Conservation (phyloP, 108 stramenopile genomes). For the Pseudonitzschia multiseries region DNA sequence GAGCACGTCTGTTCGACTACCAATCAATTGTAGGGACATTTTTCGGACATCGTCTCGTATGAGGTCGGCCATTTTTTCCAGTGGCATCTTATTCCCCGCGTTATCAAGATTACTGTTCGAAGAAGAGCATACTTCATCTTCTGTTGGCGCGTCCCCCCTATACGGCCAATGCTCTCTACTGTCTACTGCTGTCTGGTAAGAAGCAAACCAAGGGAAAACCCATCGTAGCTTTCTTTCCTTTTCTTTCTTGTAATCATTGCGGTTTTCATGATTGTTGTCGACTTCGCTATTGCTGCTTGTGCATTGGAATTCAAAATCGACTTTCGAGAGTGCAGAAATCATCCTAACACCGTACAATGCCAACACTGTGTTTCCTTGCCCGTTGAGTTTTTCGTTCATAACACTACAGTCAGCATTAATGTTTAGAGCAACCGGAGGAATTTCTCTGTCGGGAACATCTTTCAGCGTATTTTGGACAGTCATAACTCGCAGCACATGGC, state of each 20-base stretch:
- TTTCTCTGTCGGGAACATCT: not conserved
- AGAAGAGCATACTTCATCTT: slow-evolving; percentile 13
- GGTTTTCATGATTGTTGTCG: not conserved
- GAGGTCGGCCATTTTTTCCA: slow-evolving; percentile 24
- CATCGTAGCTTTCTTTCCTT: slow-evolving; percentile 8
- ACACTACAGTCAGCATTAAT: slow-evolving; percentile 17
- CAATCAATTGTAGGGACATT: slow-evolving; percentile 33
- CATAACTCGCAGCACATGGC: not conserved
- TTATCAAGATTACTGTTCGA: not conserved
- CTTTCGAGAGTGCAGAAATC: slow-evolving; percentile 14
- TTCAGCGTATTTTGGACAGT: not conserved
- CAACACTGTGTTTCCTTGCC: slow-evolving; percentile 18
- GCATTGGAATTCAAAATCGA: slow-evolving; percentile 39
- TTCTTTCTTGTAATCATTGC: not conserved
- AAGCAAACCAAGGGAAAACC: slow-evolving; percentile 32
- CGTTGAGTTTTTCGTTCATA: not conserved
- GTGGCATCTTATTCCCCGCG: slow-evolving; percentile 2
- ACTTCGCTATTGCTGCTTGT: not conserved
- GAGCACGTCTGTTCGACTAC: not conserved
- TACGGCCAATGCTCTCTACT: slow-evolving; percentile 18
- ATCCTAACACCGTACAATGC: slow-evolving; percentile 28
- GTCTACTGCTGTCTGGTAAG: not conserved
- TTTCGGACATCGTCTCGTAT: slow-evolving; percentile 29
- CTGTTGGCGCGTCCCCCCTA: slow-evolving; percentile 9
- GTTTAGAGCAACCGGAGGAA: slow-evolving; percentile 13